Evolutionary conservation across 768 basidiomycete species (phyloP), one percentile per base, ranked within the genome.

Genomic region (Leccinum truebloodii): DNA sequence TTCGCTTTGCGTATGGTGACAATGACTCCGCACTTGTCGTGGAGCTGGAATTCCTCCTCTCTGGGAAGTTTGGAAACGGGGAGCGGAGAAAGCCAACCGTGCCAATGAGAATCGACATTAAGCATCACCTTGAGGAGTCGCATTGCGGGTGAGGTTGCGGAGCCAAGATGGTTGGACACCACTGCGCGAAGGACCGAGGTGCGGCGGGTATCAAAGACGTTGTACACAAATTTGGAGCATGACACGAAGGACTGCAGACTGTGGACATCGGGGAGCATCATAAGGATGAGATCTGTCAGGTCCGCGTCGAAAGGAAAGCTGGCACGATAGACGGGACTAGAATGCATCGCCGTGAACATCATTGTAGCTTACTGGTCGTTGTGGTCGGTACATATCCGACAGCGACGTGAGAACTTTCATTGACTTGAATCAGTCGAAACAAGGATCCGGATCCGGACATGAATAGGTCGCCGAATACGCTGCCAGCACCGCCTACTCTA

Each of bases 181-280:
- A 67, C 59, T 7, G 55, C 55, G 12, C 58, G 20, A 9, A 67
- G 59, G 48, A 67, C 32, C n/a, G 65, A 67, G 14, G 41, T 37
- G 1, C 62, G 65, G 34, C 50, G 59, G 35, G 48, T 16, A 7
- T 44, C n/a, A 26, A 67, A 67, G 62, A 64, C 62, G 39, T 57
- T 52, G 39, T 67, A 61, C 13, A 67, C 46, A 20, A 67, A 67
- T 53, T 61, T 67, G 22, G 65, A 67, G 14, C 59, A 59, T 13
- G 63, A 55, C 24, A 61, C 37, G n/a, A 67, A 63, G 14, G 54
- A 60, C 39, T 64, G 32, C 18, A 67, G 50, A 32, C 30, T 55
- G 37, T 57, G 20, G 6, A 67, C 37, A 34, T 67, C 66, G 14
- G 61, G 6, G 3, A 67, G 52, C 12, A 57, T 35, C 2, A 50